Evolutionary conservation across 257 asterid species (phyloP), one percentile per base, ranked within the genome.

Genomic region (Marsdenia floribunda): DNA sequence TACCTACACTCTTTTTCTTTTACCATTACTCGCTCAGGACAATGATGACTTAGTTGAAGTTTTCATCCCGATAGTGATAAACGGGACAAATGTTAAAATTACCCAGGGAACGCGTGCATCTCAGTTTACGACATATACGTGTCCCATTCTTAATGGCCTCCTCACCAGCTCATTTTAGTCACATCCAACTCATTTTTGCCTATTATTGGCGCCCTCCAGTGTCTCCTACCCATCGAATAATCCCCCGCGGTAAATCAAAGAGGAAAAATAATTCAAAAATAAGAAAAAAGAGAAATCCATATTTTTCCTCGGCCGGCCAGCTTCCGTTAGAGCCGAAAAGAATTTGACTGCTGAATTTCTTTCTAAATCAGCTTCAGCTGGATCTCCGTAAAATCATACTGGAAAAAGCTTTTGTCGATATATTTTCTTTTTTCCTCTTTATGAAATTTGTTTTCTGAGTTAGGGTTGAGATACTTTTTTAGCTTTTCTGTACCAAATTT

Each of bases 111-210:
- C 50, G 24, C 72, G 19, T 33, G 19, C 61, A 12, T 5, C 38
- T 2, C 16, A 29, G 10, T 13, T 15, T 16, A 14, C 5, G 9
- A 6, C 46, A 6, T 2, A 37, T 69, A 73, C 76, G 83, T 67
- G 83, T 66, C 64, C 44, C 33, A 38, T 64, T 47, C 35, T 9
- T 18, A 70, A 33, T 59, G 53, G 86, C 16, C 76, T 81, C 64
- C 70, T 19, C 58, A 26, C 77, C 70, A 79, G 75, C 72, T 71
- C 83, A 61, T 35, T 46, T 79, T 73, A 69, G 79, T 40, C 61
- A 1, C 57, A 55, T 55, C 58, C 21, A 47, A 46, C 61, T 0
- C 50, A 78, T 77, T 47, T 38, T 24, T 44, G 35, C 72, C 74
- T 58, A 73, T 38, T 58, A 70, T 29, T 53, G 77, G 81, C 74